These are phyloP conservation scores for Penicillium sp. DNA, from an alignment of 2,329 filamentous ascomycete genomes.

Conservation along the genomic window DNA sequence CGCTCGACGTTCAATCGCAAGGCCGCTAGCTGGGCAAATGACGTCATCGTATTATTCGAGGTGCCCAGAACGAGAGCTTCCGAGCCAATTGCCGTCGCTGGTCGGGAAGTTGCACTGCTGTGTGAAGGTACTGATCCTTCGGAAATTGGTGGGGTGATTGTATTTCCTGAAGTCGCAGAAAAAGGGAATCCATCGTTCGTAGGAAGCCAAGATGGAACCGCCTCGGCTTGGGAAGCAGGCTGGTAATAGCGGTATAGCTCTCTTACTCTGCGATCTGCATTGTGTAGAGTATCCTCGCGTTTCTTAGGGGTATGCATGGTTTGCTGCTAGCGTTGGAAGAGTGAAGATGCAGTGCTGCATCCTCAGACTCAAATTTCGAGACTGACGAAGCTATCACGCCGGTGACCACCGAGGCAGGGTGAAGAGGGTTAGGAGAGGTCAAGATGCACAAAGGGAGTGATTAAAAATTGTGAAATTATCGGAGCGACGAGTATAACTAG, in stretches of 20 bases:
- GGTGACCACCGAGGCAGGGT: neutral
- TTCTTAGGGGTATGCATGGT: constrained; percentile 16
- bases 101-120: constrained; percentile 12
- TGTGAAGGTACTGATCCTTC: constrained; percentile 15
- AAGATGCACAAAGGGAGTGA: neutral
- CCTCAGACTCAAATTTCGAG: constrained; percentile 2
- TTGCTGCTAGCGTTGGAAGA: constrained; percentile 7
- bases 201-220: constrained; percentile 19
- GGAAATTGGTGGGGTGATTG: constrained; percentile 11
- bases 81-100: constrained; percentile 20
- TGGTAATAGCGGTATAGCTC: constrained; percentile 45
- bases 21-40: constrained; percentile 39
- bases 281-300: constrained; percentile 22
- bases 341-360: constrained; percentile 16
- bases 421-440: neutral
- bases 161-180: constrained; percentile 2
- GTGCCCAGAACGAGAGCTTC: constrained; percentile 32
- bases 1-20: constrained; percentile 39
- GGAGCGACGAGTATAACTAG: neutral
- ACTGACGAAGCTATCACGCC: neutral
- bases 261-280: constrained; percentile 35
- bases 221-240: constrained; percentile 20
- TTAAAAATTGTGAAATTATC: neutral
- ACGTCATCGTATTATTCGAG: constrained; percentile 36
- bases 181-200: constrained; percentile 13